These are phyloP conservation scores for Xylogone sp. DNA, from an alignment of 2,329 filamentous ascomycete genomes.

Conservation along the genomic window DNA sequence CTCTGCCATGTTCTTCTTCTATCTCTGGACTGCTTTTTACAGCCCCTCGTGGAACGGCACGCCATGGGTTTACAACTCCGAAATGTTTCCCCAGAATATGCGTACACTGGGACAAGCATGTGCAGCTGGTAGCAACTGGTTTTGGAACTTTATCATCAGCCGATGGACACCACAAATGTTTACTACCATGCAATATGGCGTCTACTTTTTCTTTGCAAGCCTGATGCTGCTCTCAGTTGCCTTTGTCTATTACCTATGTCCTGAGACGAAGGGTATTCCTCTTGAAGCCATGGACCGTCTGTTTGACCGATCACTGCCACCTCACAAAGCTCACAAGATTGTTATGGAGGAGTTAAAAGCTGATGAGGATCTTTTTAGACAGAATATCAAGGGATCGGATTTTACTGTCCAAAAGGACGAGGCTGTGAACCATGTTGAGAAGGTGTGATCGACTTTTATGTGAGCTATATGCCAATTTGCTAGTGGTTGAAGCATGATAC, in stretches of 20 bases:
- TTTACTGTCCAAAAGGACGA: slow-evolving; percentile 18
- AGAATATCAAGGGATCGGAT: slow-evolving; percentile 17
- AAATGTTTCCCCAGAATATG: slow-evolving; percentile 72
- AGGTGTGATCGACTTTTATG: slow-evolving; percentile 7
- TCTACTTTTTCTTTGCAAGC: slow-evolving; percentile 66
- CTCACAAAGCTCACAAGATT: slow-evolving; percentile 11
- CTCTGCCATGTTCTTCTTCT: slow-evolving; percentile 68
- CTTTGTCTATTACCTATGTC: slow-evolving; percentile 60
- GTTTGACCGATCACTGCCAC: slow-evolving; percentile 36
- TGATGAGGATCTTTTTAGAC: slow-evolving; percentile 20
- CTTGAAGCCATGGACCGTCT: slow-evolving; percentile 63
- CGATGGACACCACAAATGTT: slow-evolving; percentile 67
- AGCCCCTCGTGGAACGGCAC: slow-evolving; percentile 70
- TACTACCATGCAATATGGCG: slow-evolving; percentile 53
- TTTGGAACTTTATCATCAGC: slow-evolving; percentile 62
- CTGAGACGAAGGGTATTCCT: slow-evolving; percentile 63
- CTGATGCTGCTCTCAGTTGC: slow-evolving; percentile 54
- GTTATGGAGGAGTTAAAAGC: slow-evolving; percentile 19
- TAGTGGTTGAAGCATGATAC: too few species aligned
- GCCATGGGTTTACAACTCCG: slow-evolving; percentile 71
- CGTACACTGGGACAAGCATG: slow-evolving; percentile 68
- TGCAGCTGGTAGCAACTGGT: slow-evolving; percentile 69
- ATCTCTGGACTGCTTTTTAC: slow-evolving; percentile 68
- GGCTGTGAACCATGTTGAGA: slow-evolving; percentile 16
- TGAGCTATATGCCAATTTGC: not conserved